A percentile compares a stretch with the other conserved stretches of the same genome.
Conservation (phyloP, 2,329 filamentous ascomycete species). For the Akanthomyces muscarius region DNA sequence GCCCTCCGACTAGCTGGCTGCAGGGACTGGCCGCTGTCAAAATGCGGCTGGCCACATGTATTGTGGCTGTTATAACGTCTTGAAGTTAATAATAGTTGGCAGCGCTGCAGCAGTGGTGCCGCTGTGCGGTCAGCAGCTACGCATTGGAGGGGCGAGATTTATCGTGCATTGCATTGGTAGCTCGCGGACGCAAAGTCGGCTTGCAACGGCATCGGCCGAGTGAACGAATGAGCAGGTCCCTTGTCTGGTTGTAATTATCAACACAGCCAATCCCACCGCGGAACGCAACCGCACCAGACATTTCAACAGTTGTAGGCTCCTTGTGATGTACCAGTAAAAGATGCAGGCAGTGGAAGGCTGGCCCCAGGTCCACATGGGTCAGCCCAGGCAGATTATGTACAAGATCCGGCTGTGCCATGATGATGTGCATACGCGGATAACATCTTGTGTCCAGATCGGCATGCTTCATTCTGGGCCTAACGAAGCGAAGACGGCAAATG, state of each 20-base stretch:
- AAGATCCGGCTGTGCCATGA: slow-evolving; percentile 11
- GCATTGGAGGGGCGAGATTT: slow-evolving; percentile 6
- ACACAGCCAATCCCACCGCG: background rate
- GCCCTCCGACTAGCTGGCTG: slow-evolving; percentile 6
- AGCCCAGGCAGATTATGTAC: slow-evolving; percentile 13
- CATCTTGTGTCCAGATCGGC: slow-evolving; percentile 15
- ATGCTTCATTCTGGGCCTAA: background rate
- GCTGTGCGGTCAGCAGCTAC: background rate
- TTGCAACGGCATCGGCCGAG: slow-evolving; percentile 13
- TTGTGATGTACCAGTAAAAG: background rate
- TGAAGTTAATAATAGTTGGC: background rate
- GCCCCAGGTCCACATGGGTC: slow-evolving; percentile 11
- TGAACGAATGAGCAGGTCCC: background rate
- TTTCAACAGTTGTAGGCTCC: background rate
- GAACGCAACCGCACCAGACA: background rate
- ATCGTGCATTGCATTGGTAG: slow-evolving; percentile 14
- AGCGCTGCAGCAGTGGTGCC: background rate
- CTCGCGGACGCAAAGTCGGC: background rate
- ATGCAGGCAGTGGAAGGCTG: background rate
- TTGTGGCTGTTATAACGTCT: background rate
- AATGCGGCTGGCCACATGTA: slow-evolving; percentile 2
- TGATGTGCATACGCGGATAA: slow-evolving; percentile 12
- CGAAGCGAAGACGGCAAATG: background rate
- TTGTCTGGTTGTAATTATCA: background rate
- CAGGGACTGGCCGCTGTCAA: slow-evolving; percentile 10